These are phyloP conservation scores for Hyaloperonospora brassicae DNA, from an alignment of 352 stramenopile genomes.

Conservation along the genomic window DNA sequence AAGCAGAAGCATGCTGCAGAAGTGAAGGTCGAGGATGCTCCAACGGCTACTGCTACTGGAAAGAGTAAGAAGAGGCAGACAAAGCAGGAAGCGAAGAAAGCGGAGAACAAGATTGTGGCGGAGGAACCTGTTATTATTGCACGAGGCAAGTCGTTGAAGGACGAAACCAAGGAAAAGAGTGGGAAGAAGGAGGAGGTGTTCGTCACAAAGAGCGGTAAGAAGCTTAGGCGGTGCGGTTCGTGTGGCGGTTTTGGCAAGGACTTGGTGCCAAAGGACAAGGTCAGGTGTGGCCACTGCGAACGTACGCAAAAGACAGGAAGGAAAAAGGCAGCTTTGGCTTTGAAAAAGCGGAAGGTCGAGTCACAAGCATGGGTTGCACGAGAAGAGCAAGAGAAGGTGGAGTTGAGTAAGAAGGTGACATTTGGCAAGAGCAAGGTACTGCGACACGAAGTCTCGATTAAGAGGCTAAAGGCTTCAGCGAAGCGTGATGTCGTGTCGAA, in stretches of 20 bases:
- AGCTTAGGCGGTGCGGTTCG: constrained; percentile 58
- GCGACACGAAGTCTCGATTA: constrained; percentile 69
- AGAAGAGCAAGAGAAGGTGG: constrained; percentile 24
- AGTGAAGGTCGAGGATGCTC: too few relatives aligned
- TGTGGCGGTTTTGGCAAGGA: constrained; percentile 73
- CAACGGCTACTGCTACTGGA: not conserved
- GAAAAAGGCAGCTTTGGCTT: constrained; percentile 38
- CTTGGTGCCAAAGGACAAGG: constrained; percentile 55
- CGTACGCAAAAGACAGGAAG: constrained; percentile 49
- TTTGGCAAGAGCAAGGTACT: constrained; percentile 84
- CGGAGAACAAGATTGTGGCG: not conserved
- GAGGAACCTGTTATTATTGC: too few relatives aligned
- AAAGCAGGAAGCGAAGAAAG: constrained; percentile 19
- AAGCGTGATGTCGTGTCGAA: constrained; percentile 51
- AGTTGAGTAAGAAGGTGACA: constrained; percentile 65
- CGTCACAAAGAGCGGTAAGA: constrained; percentile 56
- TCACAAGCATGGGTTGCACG: constrained; percentile 24
- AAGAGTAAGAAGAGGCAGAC: constrained; percentile 22
- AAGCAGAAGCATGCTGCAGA: too few relatives aligned
- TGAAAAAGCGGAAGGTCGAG: constrained; percentile 64
- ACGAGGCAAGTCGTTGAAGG: too few relatives aligned
- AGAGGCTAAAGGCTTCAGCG: constrained; percentile 71
- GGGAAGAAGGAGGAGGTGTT: constrained; percentile 29
- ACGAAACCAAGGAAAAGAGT: constrained; percentile 10
- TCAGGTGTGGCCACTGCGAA: constrained; percentile 65